Evolutionary conservation across 164 flowering plant species (phyloP), one percentile per base, ranked within the genome.

Genomic region (Vitis amurensis): DNA sequence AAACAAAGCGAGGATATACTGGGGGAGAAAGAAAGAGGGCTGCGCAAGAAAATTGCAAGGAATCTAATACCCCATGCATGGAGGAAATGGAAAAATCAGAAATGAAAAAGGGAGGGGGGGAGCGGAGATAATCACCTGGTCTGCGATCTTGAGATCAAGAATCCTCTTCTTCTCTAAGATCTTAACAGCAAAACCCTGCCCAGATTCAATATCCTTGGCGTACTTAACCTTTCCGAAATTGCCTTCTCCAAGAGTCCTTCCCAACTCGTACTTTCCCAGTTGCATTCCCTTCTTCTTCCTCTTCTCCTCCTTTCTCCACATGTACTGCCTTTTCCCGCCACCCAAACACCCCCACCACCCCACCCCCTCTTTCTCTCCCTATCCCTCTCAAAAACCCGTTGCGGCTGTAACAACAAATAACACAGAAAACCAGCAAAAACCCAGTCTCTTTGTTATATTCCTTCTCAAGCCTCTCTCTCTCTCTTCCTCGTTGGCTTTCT

Each of bases 221-320:
- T 74, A 85, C 55, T 90, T 92, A 2, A 94, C 99, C 70, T 92
- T 94, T 9, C 97, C 98, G 68, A 91, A 92, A 77, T 91, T 92
- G 23, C 99, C 97, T 71, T 92, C 89, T 0, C 98, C 99, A 1
- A 95, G 80, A 50, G 86, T 89, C 78, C 85, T 82, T 50, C 97
- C 98, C 1, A 95, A 65, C 84, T 92, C 91, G 84, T 95, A 95
- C 72, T 92, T 94, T 8, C 97, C 98, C 60, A 94, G 77, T 78
- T 78, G 88, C 88, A 82, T 87, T 86, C 90, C 90, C 85, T 72
- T 68, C 75, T 68, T 68, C 77, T 68, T 31, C 68, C 59, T 13
- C 71, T 55, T 31, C 61, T 64, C 58, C 74, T 53, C 27, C 51
- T 57, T 31, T 76, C 66, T 51, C 81, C 74, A 78, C 85, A 83